These are phyloP conservation scores for Fusarium protoensiforme DNA, from an alignment of 2,329 filamentous ascomycete species.

Conservation along the genomic window DNA sequence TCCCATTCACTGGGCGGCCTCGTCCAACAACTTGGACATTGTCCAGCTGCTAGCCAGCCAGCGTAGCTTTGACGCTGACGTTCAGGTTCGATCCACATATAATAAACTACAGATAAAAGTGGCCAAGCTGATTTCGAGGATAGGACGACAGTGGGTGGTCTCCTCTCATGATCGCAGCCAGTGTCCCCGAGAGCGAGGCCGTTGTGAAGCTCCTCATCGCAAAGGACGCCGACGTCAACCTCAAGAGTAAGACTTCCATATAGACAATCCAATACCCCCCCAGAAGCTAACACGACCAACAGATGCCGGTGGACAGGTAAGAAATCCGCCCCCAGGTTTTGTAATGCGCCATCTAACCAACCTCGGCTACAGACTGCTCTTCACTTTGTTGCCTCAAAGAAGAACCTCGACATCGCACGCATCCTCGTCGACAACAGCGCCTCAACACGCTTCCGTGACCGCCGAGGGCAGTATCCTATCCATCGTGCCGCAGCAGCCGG, in stretches of 20 bases:
- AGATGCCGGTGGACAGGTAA: constrained; percentile 75
- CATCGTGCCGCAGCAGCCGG: constrained; percentile 93
- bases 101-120: background rate
- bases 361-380: constrained; percentile 74
- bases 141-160: constrained; percentile 86
- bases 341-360: background rate
- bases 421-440: constrained; percentile 81
- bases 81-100: constrained; percentile 63
- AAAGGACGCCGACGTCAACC: constrained; percentile 77
- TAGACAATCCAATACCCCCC: background rate
- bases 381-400: constrained; percentile 92
- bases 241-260: constrained; percentile 67
- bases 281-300: background rate
- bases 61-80: constrained; percentile 85
- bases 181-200: constrained; percentile 76
- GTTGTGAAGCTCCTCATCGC: constrained; percentile 75
- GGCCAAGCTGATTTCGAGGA: background rate
- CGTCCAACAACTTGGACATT: constrained; percentile 82
- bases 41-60: constrained; percentile 76
- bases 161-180: constrained; percentile 83
- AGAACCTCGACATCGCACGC: constrained; percentile 83
- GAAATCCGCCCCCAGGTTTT: background rate
- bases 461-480: constrained; percentile 87
- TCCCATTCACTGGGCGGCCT: constrained; percentile 93
- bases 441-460: constrained; percentile 83